Evolutionary conservation across 164 flowering plant species (phyloP).

Genomic region (Macadamia integrifolia): DNA sequence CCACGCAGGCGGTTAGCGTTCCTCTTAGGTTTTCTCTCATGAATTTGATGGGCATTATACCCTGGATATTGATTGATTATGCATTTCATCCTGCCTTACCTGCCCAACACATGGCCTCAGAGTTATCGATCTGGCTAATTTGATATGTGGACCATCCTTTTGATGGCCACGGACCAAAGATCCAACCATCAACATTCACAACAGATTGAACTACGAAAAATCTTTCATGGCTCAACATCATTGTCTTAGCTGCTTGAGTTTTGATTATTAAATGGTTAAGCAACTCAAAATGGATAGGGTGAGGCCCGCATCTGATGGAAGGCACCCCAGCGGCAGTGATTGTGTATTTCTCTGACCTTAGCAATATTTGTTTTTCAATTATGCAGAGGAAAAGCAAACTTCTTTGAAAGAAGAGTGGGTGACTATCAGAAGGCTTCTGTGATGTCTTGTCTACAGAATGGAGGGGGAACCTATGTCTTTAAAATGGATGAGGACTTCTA

Average conservation of each 20-base stretch:
- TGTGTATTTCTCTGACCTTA: neutral
- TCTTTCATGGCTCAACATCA: neutral
- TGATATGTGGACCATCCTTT: neutral
- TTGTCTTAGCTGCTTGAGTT: neutral
- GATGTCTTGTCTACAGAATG: conserved; percentile 59
- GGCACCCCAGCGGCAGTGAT: neutral
- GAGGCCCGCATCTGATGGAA: neutral
- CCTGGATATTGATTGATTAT: too few relatives aligned
- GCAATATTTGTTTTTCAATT: neutral
- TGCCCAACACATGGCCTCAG: too few relatives aligned
- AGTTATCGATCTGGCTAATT: neutral
- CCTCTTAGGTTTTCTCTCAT: neutral
- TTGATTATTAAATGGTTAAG: neutral
- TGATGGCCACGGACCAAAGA: neutral
- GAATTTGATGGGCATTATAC: neutral
- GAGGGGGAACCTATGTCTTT: conserved; percentile 46
- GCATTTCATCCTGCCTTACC: too few relatives aligned
- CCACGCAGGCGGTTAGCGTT: too few relatives aligned
- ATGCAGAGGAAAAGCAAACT: conserved; percentile 80
- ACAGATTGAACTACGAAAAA: too few relatives aligned
- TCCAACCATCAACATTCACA: neutral
- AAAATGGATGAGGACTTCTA: conserved; percentile 78
- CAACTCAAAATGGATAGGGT: neutral
- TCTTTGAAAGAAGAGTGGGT: conserved; percentile 91
- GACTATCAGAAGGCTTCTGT: conserved; percentile 91